Conservation (phyloP, 805 yeast species). For the Nakazawaea wickerhamii region DNA sequence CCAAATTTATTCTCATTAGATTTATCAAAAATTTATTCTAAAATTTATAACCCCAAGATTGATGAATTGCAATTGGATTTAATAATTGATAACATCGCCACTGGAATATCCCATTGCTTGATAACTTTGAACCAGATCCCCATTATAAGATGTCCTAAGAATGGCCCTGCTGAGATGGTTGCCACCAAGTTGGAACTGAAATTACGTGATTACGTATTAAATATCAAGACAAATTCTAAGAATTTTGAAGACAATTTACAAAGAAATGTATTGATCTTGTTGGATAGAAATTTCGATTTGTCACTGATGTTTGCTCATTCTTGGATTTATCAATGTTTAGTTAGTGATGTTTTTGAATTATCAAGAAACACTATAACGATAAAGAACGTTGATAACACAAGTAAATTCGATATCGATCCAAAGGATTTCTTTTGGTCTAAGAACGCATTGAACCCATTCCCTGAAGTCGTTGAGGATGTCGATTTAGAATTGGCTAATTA, state of each 20-base stretch:
- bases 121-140: slow-evolving; percentile 80
- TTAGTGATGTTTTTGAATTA: slow-evolving; percentile 83
- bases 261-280: slow-evolving; percentile 70
- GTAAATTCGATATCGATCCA: slow-evolving; percentile 84
- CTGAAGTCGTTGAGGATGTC: slow-evolving; percentile 97
- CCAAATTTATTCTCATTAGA: slow-evolving; percentile 85
- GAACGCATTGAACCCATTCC: slow-evolving; percentile 87
- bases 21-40: slow-evolving; percentile 55
- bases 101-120: slow-evolving; percentile 74
- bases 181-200: slow-evolving; percentile 82
- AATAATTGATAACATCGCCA: slow-evolving; percentile 66
- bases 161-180: slow-evolving; percentile 93
- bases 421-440: slow-evolving; percentile 87
- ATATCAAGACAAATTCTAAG: slow-evolving; percentile 37
- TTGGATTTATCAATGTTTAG: slow-evolving; percentile 96
- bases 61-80: slow-evolving; percentile 69
- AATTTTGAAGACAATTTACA: slow-evolving; percentile 25
- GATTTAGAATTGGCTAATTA: slow-evolving; percentile 77
- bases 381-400: slow-evolving; percentile 34
- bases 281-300: slow-evolving; percentile 87
- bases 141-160: slow-evolving; percentile 81
- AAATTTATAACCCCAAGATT: slow-evolving; percentile 64
- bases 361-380: slow-evolving; percentile 78
- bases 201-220: slow-evolving; percentile 80
- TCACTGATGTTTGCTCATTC: slow-evolving; percentile 95